Percentiles rank a stretch among this genome's conserved stretches.
Conservation (phyloP, 768 basidiomycete genomes). For the Serpula lacrymans region DNA sequence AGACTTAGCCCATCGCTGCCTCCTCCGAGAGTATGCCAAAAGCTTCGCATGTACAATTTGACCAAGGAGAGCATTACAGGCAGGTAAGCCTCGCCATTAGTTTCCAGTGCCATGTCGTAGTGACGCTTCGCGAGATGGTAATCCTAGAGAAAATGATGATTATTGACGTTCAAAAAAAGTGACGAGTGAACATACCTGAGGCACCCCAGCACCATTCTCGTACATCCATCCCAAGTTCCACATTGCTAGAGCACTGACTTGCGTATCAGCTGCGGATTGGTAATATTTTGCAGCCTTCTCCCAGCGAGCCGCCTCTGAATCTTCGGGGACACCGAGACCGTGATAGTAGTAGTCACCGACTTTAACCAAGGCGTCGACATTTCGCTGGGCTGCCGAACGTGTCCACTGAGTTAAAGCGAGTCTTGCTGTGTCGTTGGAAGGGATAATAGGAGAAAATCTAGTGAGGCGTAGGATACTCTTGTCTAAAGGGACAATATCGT, state of each 20-base stretch:
- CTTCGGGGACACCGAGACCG: conserved; percentile 75
- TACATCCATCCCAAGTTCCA: conserved; percentile 99
- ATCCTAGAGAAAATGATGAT: conserved; percentile 47
- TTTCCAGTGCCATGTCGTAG: conserved; percentile 87
- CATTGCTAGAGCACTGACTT: conserved; percentile 90
- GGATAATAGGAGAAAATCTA: conserved; percentile 63
- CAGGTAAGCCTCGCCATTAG: conserved; percentile 84
- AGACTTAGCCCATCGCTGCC: conserved; percentile 65
- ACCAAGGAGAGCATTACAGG: conserved; percentile 81
- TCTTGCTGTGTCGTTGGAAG: conserved; percentile 78
- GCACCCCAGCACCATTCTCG: conserved; percentile 91
- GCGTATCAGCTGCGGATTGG: conserved; percentile 90
- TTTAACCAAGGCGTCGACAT: conserved; percentile 96
- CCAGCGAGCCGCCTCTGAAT: conserved; percentile 58
- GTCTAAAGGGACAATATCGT: conserved; percentile 39
- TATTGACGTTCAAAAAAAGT: neutral
- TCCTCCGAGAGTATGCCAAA: conserved; percentile 79
- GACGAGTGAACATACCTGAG: conserved; percentile 51
- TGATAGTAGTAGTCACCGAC: conserved; percentile 97
- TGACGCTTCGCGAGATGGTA: conserved; percentile 96
- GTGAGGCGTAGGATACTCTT: conserved; percentile 66
- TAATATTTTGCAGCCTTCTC: conserved; percentile 95
- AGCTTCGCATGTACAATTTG: conserved; percentile 77
- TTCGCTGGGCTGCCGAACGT: conserved; percentile 88
- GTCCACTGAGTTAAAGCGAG: conserved; percentile 92